These are phyloP conservation scores for Conringia planisiliqua DNA, from an alignment of 345 rosid genomes.

Conservation along the genomic window DNA sequence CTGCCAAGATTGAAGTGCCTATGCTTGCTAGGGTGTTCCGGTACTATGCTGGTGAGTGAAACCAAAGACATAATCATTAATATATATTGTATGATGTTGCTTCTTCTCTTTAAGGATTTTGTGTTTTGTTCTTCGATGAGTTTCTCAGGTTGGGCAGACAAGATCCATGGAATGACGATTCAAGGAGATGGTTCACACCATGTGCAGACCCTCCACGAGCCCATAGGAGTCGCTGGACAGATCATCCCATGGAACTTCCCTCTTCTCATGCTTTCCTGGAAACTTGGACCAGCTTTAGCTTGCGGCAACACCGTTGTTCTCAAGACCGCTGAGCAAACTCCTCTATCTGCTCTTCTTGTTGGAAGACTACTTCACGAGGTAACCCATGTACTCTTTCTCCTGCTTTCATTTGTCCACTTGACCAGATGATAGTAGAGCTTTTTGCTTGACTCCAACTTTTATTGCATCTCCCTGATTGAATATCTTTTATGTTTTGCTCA, in stretches of 20 bases:
- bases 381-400: slow-evolving; percentile 3
- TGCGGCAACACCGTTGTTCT: slow-evolving; percentile 84
- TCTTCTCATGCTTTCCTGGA: slow-evolving; percentile 86
- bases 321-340: slow-evolving; percentile 94
- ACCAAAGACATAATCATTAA: not conserved
- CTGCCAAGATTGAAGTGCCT: slow-evolving; percentile 71
- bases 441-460: not conserved
- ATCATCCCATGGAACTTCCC: slow-evolving; percentile 99
- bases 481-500: not conserved
- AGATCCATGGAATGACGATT: slow-evolving; percentile 85
- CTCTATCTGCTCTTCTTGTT: slow-evolving; percentile 67
- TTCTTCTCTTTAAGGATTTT: not conserved
- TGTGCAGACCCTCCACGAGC: slow-evolving; percentile 84
- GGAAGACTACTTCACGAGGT: slow-evolving; percentile 77
- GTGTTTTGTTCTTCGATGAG: not conserved
- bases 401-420: not conserved
- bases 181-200: slow-evolving; percentile 75
- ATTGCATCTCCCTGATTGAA: not conserved
- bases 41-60: slow-evolving; percentile 84
- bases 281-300: slow-evolving; percentile 90
- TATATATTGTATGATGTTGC: not conserved
- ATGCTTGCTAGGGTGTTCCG: slow-evolving; percentile 63
- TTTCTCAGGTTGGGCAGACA: slow-evolving; percentile 88
- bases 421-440: not conserved
- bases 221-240: slow-evolving; percentile 94